A percentile compares a stretch with the other conserved stretches of the same genome.
phyloP scores from a whole-genome alignment of 129 eudicot genomes.

The Arctium minus region DNA sequence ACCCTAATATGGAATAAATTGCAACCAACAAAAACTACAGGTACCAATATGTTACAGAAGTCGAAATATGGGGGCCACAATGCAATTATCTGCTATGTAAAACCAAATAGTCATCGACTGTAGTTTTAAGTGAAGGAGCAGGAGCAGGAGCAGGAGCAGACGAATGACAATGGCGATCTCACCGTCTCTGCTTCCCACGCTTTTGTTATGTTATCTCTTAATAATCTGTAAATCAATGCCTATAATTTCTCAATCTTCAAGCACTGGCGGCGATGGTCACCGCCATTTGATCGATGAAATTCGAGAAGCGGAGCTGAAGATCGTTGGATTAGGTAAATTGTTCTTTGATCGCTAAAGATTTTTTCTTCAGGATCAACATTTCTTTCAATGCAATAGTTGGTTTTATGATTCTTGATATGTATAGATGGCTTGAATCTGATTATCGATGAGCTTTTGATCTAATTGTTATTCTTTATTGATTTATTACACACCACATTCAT shows the following conservation, averaged over 20 bases:
- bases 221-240: background rate
- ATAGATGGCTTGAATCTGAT: background rate
- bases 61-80: background rate
- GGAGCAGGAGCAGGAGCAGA: background rate
- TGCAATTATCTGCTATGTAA: background rate
- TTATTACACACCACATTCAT: background rate
- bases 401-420: background rate
- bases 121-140: background rate
- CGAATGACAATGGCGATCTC: conserved; percentile 19
- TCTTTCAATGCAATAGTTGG: background rate
- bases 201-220: conserved; percentile 14
- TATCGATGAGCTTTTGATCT: background rate
- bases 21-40: background rate
- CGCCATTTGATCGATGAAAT: conserved; percentile 14
- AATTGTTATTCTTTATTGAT: background rate
- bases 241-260: background rate
- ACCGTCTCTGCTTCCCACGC: conserved; percentile 16
- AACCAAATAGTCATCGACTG: background rate
- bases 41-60: background rate
- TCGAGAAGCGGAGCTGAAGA: conserved; percentile 31
- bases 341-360: background rate
- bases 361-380: background rate
- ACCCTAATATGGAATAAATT: background rate
- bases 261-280: background rate
- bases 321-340: conserved; percentile 21